Evolutionary conservation across 179 eudicot species (phyloP), one percentile per base, ranked within the genome.

Genomic region (Patellifolia procumbens): DNA sequence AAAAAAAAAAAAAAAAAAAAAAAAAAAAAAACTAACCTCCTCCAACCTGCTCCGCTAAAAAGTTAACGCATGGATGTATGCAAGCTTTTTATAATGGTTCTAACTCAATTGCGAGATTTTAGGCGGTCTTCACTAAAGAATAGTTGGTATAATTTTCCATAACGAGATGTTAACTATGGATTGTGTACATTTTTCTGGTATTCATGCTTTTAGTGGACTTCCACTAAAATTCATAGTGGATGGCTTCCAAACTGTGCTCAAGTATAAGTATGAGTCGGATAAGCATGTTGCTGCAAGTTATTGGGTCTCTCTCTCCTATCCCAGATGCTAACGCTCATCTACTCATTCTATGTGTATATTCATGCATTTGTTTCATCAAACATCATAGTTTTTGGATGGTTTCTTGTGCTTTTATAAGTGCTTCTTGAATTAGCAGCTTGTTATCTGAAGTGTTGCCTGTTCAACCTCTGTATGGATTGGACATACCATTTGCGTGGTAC

Each of bases 401-500:
- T 45, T 66, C 16, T 49, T 16, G 56, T 46, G 43, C 16, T 68
- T 55, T 17, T 76, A 11, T 11, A 32, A 69, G 20, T 49, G 56
- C 78, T 60, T 31, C 49, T 63, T 7, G 34, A 46, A 28, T 29
- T 42, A n/a, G 19, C 56, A 63, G 51, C 55, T 45, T n/a, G 61
- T 31, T n/a, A 10, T 28, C 20, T 20, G 3, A 26, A 13, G 52
- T 7, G 12, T 48, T 26, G 2, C 34, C 12, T 52, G 55, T 49
- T 51, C 34, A 16, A 52, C 1, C 55, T 52, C 7, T 51, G 55
- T 51, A 4, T 67, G 64, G 67, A 51, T 61, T 79, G 59, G n/a
- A 69, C 72, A 48, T 71, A 35, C 61, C 66, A 34, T 78, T 28
- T 59, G 69, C 31, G 24, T 13, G 65, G 48, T 43, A 64, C 80